Conservation (phyloP, 257 asterid genomes). For the Solanum habrochaites region DNA sequence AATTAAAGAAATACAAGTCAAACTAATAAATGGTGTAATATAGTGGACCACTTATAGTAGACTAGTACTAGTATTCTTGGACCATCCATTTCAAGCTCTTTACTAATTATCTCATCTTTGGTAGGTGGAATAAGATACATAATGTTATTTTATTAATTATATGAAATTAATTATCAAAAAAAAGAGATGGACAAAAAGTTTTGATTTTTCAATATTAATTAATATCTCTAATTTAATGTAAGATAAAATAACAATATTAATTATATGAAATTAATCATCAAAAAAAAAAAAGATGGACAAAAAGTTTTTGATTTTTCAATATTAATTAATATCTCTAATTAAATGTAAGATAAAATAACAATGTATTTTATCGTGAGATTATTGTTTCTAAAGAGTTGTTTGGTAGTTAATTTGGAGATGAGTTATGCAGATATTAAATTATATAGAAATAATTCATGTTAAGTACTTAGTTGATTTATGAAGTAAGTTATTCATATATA, state of each 20-base stretch:
- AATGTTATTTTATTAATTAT: background rate
- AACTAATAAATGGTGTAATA: background rate
- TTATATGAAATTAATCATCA: background rate
- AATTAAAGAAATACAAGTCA: background rate
- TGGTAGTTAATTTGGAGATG: background rate
- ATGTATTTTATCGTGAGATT: background rate
- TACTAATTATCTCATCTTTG: background rate
- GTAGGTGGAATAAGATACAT: background rate
- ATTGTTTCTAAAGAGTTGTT: background rate
- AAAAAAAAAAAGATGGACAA: no score
- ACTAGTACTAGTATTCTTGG: background rate
- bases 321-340: no score
- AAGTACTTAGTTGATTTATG: background rate
- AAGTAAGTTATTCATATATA: background rate
- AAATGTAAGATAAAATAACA: background rate
- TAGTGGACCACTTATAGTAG: background rate
- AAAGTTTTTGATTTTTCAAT: no score
- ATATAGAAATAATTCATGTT: background rate
- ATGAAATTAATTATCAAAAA: background rate
- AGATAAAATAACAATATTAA: background rate
- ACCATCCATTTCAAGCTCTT: background rate
- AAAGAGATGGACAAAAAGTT: no score
- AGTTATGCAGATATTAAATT: background rate
- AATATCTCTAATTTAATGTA: background rate
- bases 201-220: fast-evolving